Percentiles rank a stretch among this genome's conserved stretches.
Evolutionary conservation across 2,329 filamentous ascomycete genomes (phyloP).

Genomic region (Amesomyces nigricolor): DNA sequence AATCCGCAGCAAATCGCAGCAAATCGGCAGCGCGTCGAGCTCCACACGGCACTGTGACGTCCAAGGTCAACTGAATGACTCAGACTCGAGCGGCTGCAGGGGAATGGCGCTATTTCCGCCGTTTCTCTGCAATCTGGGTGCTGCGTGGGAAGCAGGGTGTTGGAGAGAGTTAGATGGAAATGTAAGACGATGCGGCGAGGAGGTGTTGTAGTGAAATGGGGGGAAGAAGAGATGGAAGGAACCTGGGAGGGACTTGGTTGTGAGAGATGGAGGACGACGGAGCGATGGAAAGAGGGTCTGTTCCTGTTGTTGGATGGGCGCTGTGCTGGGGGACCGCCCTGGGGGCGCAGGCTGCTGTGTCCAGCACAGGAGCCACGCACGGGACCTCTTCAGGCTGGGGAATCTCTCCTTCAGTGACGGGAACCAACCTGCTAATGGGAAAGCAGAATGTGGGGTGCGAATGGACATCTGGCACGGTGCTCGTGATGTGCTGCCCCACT

Average conservation of each 20-base stretch:
- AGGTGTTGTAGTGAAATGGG: slow-evolving; percentile 8
- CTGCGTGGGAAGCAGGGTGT: background rate
- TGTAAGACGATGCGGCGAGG: background rate
- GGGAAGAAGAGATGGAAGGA: slow-evolving; percentile 19
- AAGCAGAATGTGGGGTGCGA: slow-evolving; percentile 3
- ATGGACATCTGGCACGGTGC: slow-evolving; percentile 20
- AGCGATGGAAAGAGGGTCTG: slow-evolving; percentile 16
- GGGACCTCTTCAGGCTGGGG: slow-evolving; percentile 6
- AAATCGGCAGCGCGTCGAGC: slow-evolving; percentile 11
- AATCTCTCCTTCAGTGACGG: background rate
- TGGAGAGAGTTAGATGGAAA: slow-evolving; percentile 1
- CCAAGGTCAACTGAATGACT: slow-evolving; percentile 31
- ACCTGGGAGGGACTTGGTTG: slow-evolving; percentile 14
- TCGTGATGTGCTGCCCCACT: slow-evolving; percentile 20
- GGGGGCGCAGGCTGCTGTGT: background rate
- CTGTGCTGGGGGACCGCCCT: slow-evolving; percentile 5
- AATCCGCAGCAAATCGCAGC: no score
- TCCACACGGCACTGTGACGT: slow-evolving; percentile 26
- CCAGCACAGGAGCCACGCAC: slow-evolving; percentile 13
- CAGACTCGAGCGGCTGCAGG: slow-evolving; percentile 25
- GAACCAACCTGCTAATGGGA: background rate
- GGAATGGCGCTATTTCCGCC: slow-evolving; percentile 8
- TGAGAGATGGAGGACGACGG: background rate
- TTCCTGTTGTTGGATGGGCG: slow-evolving; percentile 15
- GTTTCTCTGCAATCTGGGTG: slow-evolving; percentile 5